Conservation (phyloP, 2,329 filamentous ascomycete species). For the Fusarium marasasianum region DNA sequence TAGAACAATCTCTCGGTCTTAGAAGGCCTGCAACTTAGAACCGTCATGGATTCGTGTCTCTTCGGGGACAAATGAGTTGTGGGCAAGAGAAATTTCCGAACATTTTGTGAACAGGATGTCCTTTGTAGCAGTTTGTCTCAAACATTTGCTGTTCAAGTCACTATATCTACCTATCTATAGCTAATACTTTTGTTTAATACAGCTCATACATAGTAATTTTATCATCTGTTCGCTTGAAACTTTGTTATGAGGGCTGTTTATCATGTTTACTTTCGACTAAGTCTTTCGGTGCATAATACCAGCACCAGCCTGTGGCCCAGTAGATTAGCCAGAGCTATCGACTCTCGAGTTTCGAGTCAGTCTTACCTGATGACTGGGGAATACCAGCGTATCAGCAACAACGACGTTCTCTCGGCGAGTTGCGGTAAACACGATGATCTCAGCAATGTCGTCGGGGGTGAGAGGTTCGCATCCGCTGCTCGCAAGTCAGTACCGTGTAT, state of each 20-base stretch:
- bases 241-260: neutral
- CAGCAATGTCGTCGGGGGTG: conserved; percentile 90
- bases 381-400: conserved; percentile 85
- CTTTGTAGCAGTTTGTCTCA: neutral
- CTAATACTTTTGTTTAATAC: neutral
- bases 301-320: conserved; percentile 44
- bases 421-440: conserved; percentile 87
- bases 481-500: neutral
- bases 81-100: conserved; percentile 56
- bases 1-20: conserved; percentile 59
- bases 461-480: conserved; percentile 78
- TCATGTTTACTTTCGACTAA: neutral
- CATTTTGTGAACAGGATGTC: conserved; percentile 37
- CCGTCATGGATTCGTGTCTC: conserved; percentile 39
- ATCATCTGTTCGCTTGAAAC: neutral
- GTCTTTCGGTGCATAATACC: conserved; percentile 46
- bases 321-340: conserved; percentile 2
- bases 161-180: neutral
- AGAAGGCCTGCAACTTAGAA: conserved; percentile 51
- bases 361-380: conserved; percentile 85
- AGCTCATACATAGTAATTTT: neutral
- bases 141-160: neutral
- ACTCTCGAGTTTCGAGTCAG: no score
- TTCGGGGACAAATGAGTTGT: conserved; percentile 46
- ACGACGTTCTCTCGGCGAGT: conserved; percentile 90